phyloP scores from a whole-genome alignment of 805 yeast genomes.

The Kuraishia borneana region DNA sequence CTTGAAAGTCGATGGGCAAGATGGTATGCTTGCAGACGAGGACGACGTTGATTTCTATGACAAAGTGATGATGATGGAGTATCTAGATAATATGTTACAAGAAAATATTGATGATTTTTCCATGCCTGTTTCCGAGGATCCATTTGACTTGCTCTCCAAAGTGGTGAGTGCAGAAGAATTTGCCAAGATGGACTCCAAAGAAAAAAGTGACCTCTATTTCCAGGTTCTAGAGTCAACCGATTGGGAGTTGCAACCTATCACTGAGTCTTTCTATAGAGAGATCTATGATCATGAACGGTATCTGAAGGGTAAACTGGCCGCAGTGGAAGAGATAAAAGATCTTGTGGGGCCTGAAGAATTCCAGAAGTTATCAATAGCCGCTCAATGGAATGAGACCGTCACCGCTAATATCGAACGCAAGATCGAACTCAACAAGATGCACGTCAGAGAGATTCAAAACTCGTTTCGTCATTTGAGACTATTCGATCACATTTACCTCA shows the following conservation, averaged over 20 bases:
- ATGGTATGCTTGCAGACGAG: background rate
- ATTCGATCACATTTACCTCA: conserved; percentile 13
- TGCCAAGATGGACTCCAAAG: conserved; percentile 4
- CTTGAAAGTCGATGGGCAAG: background rate
- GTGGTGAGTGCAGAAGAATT: conserved; percentile 5
- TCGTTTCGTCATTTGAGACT: conserved; percentile 14
- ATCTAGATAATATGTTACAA: background rate
- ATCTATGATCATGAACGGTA: conserved; percentile 16
- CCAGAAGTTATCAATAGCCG: background rate
- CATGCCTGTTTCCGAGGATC: background rate
- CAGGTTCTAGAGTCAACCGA: conserved; percentile 10
- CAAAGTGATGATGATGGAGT: background rate
- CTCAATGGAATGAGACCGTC: conserved; percentile 8
- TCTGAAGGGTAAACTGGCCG: conserved; percentile 11
- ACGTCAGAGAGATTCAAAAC: conserved; percentile 13
- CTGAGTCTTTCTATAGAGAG: conserved; percentile 17
- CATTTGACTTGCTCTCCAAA: background rate
- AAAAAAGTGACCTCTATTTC: conserved; percentile 11
- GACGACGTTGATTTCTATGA: background rate
- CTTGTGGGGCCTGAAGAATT: conserved; percentile 13
- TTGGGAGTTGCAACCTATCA: conserved; percentile 15
- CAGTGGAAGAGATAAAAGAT: conserved; percentile 14
- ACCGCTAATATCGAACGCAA: conserved; percentile 14
- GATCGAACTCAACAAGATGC: conserved; percentile 11
- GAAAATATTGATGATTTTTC: background rate